Base-by-base conservation (phyloP, 345 rosid species). In the Gossypium longicalyx region DNA sequence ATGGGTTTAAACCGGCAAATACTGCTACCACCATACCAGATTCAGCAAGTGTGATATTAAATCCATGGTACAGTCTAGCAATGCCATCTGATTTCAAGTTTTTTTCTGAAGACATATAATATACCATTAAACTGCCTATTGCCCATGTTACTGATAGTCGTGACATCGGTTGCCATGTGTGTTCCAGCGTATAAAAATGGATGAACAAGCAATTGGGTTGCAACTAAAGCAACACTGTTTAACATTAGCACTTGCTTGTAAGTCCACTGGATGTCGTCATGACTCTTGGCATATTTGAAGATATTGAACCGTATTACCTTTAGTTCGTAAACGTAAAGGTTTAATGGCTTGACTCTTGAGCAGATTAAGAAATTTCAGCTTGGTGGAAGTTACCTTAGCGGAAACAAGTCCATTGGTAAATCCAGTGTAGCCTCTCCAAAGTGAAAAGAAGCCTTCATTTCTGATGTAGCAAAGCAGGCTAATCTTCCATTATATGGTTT, bases 351-450 rank as follows among this genome's bases (percentile, higher is more conserved):
- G 23, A 10, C 34, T 23, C 27, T 12, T 7, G 8, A 58, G 63
- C 63, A 58, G 63, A 0, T 2, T 9, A 59, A 22, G 13, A 49
- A 29, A 29, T 29, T 29, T 29, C 1, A 23, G 4, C 13, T 8
- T 12, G 54, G 19, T 41, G 52, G 29, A 20, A 58, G 12, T 57
- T 72, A 72, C 75, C 67, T 9, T 12, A 9, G 3, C 0, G 15
- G 15, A 57, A 43, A 17, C 77, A 84, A 83, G 67, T 86, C 88
- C 68, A 84, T 84, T 72, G 90, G 38, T 29, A 29, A 29, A 29
- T 29, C 38, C 95, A 57, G 86, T 83, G 78, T 90, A 88, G 54
- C 95, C 93, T 86, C 92, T 87, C 97, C 95, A 90, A 76, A 92
- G 83, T 12, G 93, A n/a, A 77, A 61, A 2, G 10, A 85, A 0